These are phyloP conservation scores for Rubroboletus pulcherrimus DNA, from an alignment of 768 basidiomycete genomes.

Conservation along the genomic window DNA sequence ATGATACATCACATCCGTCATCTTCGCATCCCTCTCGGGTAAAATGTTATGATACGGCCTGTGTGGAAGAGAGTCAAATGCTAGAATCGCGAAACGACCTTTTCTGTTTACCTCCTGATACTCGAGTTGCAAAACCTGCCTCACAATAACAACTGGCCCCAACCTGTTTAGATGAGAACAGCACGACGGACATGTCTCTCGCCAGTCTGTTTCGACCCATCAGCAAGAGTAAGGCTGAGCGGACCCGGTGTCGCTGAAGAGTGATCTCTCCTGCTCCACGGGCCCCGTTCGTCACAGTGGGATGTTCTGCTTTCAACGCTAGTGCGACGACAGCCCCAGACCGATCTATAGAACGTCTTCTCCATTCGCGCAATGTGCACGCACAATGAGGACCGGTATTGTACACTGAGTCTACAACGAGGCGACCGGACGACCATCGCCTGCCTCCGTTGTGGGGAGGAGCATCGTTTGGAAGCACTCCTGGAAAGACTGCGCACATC, in stretches of 20 bases:
- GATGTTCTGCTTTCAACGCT: background rate
- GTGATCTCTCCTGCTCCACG: background rate
- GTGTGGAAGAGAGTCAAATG: background rate
- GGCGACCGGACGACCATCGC: background rate
- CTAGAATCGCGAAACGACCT: background rate
- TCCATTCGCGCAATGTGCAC: background rate
- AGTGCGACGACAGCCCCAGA: background rate
- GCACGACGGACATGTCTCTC: background rate
- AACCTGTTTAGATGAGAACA: background rate
- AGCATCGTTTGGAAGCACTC: background rate
- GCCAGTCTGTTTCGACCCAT: background rate
- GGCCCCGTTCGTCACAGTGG: background rate
- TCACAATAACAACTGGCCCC: background rate
- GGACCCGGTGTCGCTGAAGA: background rate
- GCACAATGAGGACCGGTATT: background rate
- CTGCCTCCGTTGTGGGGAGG: background rate
- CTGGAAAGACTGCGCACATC: too few species aligned
- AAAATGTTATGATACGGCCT: background rate
- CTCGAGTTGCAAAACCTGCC: background rate
- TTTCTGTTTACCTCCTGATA: background rate
- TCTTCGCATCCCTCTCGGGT: background rate
- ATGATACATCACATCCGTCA: conserved; percentile 47
- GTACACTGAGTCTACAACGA: background rate
- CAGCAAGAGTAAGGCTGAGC: background rate
- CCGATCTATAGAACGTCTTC: background rate